Conservation (phyloP, 2,329 filamentous ascomycete species). For the Pyrenophora teres region DNA sequence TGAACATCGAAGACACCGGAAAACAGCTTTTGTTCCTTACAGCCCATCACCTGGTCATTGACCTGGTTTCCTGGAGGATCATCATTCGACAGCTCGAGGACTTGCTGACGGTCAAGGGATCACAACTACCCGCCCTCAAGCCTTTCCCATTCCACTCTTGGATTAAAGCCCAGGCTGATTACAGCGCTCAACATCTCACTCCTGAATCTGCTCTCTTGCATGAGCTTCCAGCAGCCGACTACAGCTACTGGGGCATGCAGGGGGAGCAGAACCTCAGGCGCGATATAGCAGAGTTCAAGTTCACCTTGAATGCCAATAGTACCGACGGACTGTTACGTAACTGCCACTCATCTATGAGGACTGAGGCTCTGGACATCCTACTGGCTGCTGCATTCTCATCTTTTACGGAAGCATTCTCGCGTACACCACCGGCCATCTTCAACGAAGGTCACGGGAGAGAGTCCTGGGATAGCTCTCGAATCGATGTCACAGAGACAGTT, state of each 20-base stretch:
- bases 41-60: slow-evolving; percentile 42
- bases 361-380: background rate
- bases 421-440: background rate
- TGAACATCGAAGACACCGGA: slow-evolving; percentile 17
- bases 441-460: slow-evolving; percentile 25
- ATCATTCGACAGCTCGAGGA: slow-evolving; percentile 49
- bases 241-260: slow-evolving; percentile 4
- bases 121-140: background rate
- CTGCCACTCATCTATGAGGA: background rate
- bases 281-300: slow-evolving; percentile 2
- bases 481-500: slow-evolving; percentile 22
- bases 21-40: slow-evolving; percentile 22
- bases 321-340: background rate
- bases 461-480: slow-evolving; percentile 25
- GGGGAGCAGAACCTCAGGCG: slow-evolving; percentile 4
- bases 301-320: background rate
- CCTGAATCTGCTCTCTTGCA: background rate
- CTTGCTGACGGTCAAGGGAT: slow-evolving; percentile 2
- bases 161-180: slow-evolving; percentile 9
- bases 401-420: background rate
- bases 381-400: background rate
- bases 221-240: slow-evolving; percentile 1
- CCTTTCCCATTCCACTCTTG: slow-evolving; percentile 16
- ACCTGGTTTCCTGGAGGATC: slow-evolving; percentile 52
- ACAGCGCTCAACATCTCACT: background rate